phyloP scores from a whole-genome alignment of 306 rosid species.

The Cucumis hystrix region DNA sequence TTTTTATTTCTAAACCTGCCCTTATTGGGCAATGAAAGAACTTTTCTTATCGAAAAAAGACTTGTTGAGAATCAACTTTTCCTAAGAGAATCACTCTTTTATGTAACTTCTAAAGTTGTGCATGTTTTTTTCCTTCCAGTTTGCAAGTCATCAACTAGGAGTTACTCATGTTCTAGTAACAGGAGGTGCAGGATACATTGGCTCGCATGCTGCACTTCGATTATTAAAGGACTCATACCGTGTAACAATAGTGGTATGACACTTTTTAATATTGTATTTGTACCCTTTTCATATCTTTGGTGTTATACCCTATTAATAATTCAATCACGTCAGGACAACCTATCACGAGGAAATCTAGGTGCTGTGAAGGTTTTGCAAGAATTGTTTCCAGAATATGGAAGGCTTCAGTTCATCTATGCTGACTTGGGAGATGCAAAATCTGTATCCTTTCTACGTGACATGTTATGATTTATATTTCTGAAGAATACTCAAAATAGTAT shows the following conservation, averaged over 20 bases:
- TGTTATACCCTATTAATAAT: background rate
- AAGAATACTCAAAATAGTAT: background rate
- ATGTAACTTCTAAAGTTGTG: background rate
- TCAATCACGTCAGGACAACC: conserved; percentile 54
- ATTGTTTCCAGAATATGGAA: conserved; percentile 75
- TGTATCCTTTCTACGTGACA: conserved; percentile 39
- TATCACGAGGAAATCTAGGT: conserved; percentile 89
- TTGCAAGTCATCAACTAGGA: conserved; percentile 56
- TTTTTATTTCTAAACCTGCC: background rate
- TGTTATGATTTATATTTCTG: conserved; percentile 1
- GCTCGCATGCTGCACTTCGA: conserved; percentile 82
- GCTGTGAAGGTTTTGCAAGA: conserved; percentile 78
- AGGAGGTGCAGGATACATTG: conserved; percentile 94
- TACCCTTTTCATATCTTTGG: background rate
- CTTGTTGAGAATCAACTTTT: background rate
- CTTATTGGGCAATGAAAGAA: background rate
- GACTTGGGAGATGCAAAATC: conserved; percentile 78
- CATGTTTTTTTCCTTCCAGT: conserved; percentile 33
- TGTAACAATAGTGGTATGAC: conserved; percentile 87
- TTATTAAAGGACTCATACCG: conserved; percentile 68
- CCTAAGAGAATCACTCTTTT: background rate
- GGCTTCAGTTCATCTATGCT: conserved; percentile 88
- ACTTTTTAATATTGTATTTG: background rate
- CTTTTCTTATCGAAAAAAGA: background rate
- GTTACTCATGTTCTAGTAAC: conserved; percentile 87